Conservation (phyloP, 768 basidiomycete species). For the Termitomyces sp. region DNA sequence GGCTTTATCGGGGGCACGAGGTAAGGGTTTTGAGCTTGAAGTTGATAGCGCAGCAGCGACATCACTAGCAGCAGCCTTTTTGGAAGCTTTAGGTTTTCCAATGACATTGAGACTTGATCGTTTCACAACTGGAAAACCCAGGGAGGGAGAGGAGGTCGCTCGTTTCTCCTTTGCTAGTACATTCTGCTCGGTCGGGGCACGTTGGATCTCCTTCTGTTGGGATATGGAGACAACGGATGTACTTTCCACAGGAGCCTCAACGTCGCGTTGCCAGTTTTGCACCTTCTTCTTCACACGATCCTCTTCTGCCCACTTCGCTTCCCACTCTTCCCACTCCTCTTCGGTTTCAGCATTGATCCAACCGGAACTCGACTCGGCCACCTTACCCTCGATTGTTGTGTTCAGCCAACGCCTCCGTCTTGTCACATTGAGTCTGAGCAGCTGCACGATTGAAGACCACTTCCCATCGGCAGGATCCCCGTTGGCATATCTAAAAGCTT, state of each 20-base stretch:
- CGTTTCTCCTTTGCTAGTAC: conserved; percentile 4
- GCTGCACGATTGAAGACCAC: conserved; percentile 37
- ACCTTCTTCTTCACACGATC: conserved; percentile 19
- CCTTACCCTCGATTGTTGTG: conserved; percentile 16
- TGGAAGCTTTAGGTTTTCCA: conserved; percentile 19
- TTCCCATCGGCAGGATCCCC: conserved; percentile 37
- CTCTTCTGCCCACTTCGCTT: conserved; percentile 27
- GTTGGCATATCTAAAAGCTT: conserved; percentile 27
- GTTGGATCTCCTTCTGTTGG: neutral
- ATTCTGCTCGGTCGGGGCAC: neutral
- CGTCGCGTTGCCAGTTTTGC: conserved; percentile 20
- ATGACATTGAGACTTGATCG: conserved; percentile 17
- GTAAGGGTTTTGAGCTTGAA: neutral
- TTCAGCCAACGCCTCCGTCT: conserved; percentile 29
- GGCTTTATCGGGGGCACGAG: neutral
- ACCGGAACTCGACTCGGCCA: conserved; percentile 19
- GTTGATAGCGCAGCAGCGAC: conserved; percentile 2
- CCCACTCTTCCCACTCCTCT: conserved; percentile 43
- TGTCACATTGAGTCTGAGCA: conserved; percentile 34
- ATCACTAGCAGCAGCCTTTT: neutral
- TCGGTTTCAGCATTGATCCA: conserved; percentile 39
- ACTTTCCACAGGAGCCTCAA: conserved; percentile 7
- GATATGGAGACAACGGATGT: conserved; percentile 9
- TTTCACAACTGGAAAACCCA: conserved; percentile 42
- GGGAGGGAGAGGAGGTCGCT: conserved; percentile 23